A percentile compares a stretch with the other conserved stretches of the same genome.
These are phyloP conservation scores for Eudorina sp. DNA, from an alignment of 139 green algal genomes.

Conservation along the genomic window DNA sequence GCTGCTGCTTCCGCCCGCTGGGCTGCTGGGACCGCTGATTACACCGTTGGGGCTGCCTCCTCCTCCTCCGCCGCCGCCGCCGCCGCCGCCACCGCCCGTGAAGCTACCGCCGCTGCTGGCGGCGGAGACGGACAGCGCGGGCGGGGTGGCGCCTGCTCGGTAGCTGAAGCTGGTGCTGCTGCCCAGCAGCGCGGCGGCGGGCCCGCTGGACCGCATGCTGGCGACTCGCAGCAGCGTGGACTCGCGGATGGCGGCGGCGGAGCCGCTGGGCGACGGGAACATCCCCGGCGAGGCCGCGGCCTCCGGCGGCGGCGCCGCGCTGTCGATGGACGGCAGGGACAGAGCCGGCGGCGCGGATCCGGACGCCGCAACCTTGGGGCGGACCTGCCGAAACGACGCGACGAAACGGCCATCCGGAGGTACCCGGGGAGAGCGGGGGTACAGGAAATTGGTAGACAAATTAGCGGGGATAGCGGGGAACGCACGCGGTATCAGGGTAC, in stretches of 20 bases:
- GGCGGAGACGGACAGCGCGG: neutral
- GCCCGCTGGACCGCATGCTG: neutral
- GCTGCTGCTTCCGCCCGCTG: neutral
- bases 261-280: neutral
- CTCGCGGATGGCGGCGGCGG: neutral
- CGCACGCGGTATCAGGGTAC: too few relatives aligned
- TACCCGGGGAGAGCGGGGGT: neutral
- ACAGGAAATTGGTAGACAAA: neutral
- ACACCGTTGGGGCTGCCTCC: neutral
- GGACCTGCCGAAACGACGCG: neutral
- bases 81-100: neutral
- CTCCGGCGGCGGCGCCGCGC: neutral
- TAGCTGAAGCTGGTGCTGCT: neutral
- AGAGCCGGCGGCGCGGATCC: neutral
- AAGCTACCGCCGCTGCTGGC: neutral
- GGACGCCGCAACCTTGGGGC: neutral
- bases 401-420: neutral
- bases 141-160: neutral
- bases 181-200: neutral
- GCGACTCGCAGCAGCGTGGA: neutral
- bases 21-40: neutral
- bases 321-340: conserved; percentile 8
- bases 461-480: too few relatives aligned
- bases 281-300: neutral
- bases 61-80: too few relatives aligned